Conservation (phyloP, 441 rosid species). For the Dalechampia spathulata region DNA sequence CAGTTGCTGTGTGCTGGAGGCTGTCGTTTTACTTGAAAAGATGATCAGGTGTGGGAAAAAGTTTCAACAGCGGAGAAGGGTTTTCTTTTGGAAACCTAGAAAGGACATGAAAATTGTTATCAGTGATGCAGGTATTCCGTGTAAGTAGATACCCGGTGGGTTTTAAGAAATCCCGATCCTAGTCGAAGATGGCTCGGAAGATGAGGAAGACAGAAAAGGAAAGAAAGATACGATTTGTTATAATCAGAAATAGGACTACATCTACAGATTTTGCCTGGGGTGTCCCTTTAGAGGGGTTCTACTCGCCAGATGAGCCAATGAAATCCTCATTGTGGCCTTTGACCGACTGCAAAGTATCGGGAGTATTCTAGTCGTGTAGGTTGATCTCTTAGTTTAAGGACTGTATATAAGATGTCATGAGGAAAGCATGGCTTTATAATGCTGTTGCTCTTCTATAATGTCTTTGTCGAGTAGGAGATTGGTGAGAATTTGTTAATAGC, state of each 20-base stretch:
- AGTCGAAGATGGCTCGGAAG: constrained; percentile 22
- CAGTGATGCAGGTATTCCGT: constrained; percentile 29
- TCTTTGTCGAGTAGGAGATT: too few species aligned
- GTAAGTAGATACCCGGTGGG: constrained; percentile 33
- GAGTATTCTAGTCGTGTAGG: constrained; percentile 22
- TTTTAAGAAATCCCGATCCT: constrained; percentile 23
- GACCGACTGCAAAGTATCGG: constrained; percentile 17
- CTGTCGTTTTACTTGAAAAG: too few species aligned
- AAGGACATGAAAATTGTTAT: constrained; percentile 16
- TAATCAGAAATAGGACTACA: constrained; percentile 20
- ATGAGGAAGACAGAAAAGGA: constrained; percentile 14
- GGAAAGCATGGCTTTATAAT: constrained; percentile 16
- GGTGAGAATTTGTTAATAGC: too few species aligned
- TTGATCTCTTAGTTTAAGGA: constrained; percentile 24
- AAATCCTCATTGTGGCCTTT: constrained; percentile 23
- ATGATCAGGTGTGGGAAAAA: too few species aligned
- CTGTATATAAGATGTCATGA: constrained; percentile 29
- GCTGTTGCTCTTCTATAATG: too few species aligned
- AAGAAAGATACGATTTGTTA: constrained; percentile 1
- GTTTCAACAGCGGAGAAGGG: constrained; percentile 27
- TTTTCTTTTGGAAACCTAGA: constrained; percentile 15
- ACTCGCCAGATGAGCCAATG: constrained; percentile 14
- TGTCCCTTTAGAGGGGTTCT: constrained; percentile 13
- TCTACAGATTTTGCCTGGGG: constrained; percentile 21
- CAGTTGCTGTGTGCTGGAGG: constrained; percentile 29